Conservation (phyloP, 148 eudicot genomes). For the Euryodendron excelsum region DNA sequence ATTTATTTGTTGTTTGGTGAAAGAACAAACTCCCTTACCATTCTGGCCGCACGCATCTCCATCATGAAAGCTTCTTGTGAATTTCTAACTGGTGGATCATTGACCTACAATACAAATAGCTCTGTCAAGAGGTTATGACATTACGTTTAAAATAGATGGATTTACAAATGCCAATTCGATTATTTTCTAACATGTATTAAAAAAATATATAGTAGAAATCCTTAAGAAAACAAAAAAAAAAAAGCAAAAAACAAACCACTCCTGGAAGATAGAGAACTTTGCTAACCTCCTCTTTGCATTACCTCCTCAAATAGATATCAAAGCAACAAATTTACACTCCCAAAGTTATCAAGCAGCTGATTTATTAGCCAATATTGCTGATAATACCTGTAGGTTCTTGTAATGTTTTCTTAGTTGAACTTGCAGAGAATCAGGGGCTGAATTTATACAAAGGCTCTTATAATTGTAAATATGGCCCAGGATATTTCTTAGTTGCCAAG, state of each 20-base stretch:
- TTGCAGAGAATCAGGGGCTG: neutral
- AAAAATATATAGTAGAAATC: neutral
- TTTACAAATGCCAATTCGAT: neutral
- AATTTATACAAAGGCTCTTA: neutral
- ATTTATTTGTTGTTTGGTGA: neutral
- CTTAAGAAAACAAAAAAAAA: too few species aligned
- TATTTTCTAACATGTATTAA: neutral
- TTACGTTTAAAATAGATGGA: neutral
- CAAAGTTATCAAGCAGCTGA: neutral
- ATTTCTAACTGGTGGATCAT: conserved; percentile 82
- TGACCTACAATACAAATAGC: conserved; percentile 48
- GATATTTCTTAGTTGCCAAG: too few species aligned
- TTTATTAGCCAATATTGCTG: neutral
- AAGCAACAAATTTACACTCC: neutral
- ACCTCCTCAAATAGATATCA: neutral
- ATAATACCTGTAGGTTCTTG: neutral
- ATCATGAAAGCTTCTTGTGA: conserved; percentile 91
- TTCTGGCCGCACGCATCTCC: conserved; percentile 94
- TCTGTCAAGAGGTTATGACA: neutral
- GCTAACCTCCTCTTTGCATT: neutral
- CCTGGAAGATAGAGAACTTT: conserved; percentile 3
- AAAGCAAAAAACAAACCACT: neutral
- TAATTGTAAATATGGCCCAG: neutral
- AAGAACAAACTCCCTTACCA: conserved; percentile 46
- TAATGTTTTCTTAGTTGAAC: neutral